These are phyloP conservation scores for Neurospora sp. DNA, from an alignment of 495 filamentous ascomycete species.

Conservation along the genomic window DNA sequence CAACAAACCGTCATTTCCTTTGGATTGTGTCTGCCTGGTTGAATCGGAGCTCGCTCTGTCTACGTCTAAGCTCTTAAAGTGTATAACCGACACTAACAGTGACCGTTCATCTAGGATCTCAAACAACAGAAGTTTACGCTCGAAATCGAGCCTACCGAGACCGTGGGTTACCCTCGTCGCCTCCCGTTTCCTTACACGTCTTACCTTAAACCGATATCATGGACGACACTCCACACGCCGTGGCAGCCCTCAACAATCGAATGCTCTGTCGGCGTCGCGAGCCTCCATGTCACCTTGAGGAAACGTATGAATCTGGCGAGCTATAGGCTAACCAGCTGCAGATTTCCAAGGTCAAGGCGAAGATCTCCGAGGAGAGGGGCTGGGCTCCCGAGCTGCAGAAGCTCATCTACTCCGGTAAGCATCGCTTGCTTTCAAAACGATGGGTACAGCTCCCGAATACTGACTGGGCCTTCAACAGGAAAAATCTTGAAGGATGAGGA, in stretches of 20 bases:
- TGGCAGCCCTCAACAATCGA: background rate
- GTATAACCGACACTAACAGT: background rate
- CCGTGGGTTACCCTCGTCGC: conserved; percentile 50
- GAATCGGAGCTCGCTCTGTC: background rate
- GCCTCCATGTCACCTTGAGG: background rate
- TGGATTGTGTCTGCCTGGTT: background rate
- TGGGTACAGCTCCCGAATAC: background rate
- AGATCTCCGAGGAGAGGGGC: conserved; percentile 78
- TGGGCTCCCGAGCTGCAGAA: conserved; percentile 84
- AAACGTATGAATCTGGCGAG: background rate
- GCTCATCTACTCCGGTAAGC: conserved; percentile 92
- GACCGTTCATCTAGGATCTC: conserved; percentile 54
- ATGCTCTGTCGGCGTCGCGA: background rate
- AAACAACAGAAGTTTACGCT: conserved; percentile 97
- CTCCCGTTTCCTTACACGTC: background rate
- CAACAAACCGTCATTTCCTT: background rate
- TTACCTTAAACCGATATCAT: background rate
- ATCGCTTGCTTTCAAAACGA: background rate
- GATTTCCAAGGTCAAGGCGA: conserved; percentile 83
- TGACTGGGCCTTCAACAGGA: conserved; percentile 40
- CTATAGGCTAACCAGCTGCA: conserved; percentile 27
- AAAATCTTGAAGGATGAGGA: conserved; percentile 97
- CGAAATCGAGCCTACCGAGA: conserved; percentile 86
- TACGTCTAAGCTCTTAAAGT: background rate
- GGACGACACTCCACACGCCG: background rate